Percentiles rank a stretch among this genome's conserved stretches.
phyloP scores from a whole-genome alignment of 2,329 filamentous ascomycete species.

The Aspergillus flavus region DNA sequence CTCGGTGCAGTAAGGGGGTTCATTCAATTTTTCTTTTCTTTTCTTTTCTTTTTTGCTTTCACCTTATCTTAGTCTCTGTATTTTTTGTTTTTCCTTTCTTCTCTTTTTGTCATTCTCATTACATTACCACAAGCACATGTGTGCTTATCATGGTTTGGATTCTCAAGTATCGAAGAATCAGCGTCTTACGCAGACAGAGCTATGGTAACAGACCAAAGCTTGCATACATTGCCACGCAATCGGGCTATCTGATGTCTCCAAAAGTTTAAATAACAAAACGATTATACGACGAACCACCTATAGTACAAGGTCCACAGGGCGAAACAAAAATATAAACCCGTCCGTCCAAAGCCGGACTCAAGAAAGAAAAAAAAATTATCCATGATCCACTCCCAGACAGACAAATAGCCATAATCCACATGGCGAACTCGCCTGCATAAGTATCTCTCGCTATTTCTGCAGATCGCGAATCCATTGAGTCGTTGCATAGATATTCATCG shows the following conservation, averaged over 20 bases:
- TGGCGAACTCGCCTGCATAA: neutral
- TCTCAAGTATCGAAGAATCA: neutral
- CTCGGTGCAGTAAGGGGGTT: neutral
- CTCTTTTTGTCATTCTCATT: neutral
- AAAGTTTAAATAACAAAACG: neutral
- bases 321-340: neutral
- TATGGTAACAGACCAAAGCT: neutral
- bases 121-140: neutral
- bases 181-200: neutral
- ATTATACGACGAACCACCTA: neutral
- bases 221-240: neutral
- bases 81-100: neutral
- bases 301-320: constrained; percentile 8
- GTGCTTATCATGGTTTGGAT: neutral
- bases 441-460: neutral
- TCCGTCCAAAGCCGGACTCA: neutral
- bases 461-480: constrained; percentile 12
- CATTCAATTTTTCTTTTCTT: too few species aligned
- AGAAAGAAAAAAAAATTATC: neutral
- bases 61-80: too few species aligned
- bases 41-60: neutral
- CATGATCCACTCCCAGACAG: neutral
- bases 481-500: constrained; percentile 25
- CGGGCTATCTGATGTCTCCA: neutral
- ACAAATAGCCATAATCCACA: constrained; percentile 4